Evolutionary conservation across 2,329 filamentous ascomycete species (phyloP).

Genomic region (Exophiala xenobiotica): DNA sequence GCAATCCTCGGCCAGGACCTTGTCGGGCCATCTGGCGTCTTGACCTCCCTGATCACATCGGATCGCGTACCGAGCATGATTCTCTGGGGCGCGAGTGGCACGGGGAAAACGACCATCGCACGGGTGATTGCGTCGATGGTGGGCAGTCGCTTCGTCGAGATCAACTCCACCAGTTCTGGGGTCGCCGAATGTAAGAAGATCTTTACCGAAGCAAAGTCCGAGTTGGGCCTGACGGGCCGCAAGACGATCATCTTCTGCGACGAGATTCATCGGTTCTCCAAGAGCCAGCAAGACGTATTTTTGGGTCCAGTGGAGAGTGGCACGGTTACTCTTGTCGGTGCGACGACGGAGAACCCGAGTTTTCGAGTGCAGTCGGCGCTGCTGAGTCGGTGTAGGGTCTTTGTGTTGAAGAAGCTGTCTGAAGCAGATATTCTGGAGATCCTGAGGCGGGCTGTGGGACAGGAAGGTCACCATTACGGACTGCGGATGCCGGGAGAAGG

Average conservation of each 20-base stretch:
- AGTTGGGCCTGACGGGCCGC: conserved; percentile 75
- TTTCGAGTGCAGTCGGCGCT: conserved; percentile 90
- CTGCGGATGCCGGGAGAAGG: too few species aligned
- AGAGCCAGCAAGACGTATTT: conserved; percentile 92
- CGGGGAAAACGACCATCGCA: conserved; percentile 69
- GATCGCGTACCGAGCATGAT: conserved; percentile 92
- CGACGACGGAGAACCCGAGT: conserved; percentile 94
- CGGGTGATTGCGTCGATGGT: conserved; percentile 81
- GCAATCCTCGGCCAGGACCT: conserved; percentile 90
- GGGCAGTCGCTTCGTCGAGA: conserved; percentile 85
- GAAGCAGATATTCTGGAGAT: conserved; percentile 72
- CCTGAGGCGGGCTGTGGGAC: conserved; percentile 68
- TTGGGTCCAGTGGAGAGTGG: conserved; percentile 88
- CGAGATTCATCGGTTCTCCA: conserved; percentile 90
- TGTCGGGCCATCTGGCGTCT: conserved; percentile 77
- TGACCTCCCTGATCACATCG: conserved; percentile 81
- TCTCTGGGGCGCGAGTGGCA: conserved; percentile 63
- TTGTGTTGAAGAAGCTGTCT: conserved; percentile 75
- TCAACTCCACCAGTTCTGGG: conserved; percentile 87
- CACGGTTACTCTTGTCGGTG: conserved; percentile 86
- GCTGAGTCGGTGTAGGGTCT: conserved; percentile 84
- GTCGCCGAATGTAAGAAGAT: conserved; percentile 91
- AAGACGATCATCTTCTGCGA: conserved; percentile 98
- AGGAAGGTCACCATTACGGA: conserved; percentile 43
- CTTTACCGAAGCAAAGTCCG: conserved; percentile 78